These are phyloP conservation scores for Pterocarpus macrocarpus DNA, from an alignment of 306 rosid genomes.

Conservation along the genomic window DNA sequence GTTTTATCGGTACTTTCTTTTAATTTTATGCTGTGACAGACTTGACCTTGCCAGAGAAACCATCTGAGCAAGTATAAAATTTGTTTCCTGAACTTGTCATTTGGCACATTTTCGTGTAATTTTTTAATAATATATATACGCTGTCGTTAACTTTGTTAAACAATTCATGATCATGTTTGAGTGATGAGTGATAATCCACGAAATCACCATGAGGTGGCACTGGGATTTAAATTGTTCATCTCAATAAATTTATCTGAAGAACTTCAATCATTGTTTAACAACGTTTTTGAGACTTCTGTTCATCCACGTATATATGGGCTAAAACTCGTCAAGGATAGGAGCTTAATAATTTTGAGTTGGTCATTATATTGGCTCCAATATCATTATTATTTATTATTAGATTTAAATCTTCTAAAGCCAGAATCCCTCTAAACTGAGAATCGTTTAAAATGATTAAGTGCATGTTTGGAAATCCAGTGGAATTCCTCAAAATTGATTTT, in stretches of 20 bases:
- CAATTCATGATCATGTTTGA: constrained; percentile 19
- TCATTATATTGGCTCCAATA: background rate
- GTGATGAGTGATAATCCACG: background rate
- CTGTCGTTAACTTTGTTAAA: constrained; percentile 21
- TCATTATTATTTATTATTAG: too few species aligned
- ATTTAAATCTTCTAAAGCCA: too few species aligned
- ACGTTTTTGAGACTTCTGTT: too few species aligned
- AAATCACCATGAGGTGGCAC: background rate
- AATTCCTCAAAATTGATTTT: too few species aligned
- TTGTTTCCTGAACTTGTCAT: constrained; percentile 30
- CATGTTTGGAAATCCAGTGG: too few species aligned
- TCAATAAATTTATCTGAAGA: background rate
- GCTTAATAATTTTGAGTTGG: background rate
- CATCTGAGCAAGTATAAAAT: constrained; percentile 25
- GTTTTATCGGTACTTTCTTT: constrained; percentile 35
- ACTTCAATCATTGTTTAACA: background rate
- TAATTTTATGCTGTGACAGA: constrained; percentile 48
- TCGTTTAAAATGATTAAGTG: too few species aligned
- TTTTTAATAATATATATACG: constrained; percentile 48
- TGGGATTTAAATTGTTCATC: background rate
- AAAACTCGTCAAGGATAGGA: background rate
- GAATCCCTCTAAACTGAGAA: too few species aligned
- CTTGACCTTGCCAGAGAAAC: background rate
- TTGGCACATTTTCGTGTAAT: constrained; percentile 33
- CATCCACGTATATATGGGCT: background rate